These are phyloP conservation scores for Ammopiptanthus mongolicus DNA, from an alignment of 306 rosid genomes.

Conservation along the genomic window DNA sequence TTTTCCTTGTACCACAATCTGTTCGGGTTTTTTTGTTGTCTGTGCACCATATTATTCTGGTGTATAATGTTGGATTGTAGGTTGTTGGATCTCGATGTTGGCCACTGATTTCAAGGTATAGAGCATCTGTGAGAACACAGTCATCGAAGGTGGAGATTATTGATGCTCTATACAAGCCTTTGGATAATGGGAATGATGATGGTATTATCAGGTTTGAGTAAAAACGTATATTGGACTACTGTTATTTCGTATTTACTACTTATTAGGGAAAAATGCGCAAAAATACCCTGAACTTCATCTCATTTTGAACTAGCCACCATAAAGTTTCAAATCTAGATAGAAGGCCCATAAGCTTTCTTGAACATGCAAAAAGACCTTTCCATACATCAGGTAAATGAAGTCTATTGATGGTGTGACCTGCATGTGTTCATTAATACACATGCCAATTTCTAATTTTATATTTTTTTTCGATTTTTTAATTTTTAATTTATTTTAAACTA, in stretches of 20 bases:
- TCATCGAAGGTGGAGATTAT: conserved; percentile 81
- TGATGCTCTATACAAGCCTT: conserved; percentile 83
- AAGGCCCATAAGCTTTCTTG: neutral
- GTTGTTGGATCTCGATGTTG: conserved; percentile 86
- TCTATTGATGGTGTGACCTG: neutral
- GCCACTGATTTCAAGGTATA: conserved; percentile 89
- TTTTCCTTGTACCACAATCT: conserved; percentile 12
- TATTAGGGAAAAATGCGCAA: neutral
- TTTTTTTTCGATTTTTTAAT: too few relatives aligned
- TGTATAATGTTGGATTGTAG: conserved; percentile 39
- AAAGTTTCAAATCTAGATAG: neutral
- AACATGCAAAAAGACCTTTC: neutral
- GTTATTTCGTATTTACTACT: neutral
- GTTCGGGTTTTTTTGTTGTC: conserved; percentile 6
- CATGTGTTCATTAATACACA: too few relatives aligned
- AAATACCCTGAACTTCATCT: neutral
- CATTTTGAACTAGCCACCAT: neutral
- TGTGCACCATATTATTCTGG: conserved; percentile 7
- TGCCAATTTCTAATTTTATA: neutral
- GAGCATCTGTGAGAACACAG: conserved; percentile 80
- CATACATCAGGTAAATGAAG: neutral
- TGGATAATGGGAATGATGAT: conserved; percentile 62
- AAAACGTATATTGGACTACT: conserved; percentile 6
- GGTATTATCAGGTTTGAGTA: conserved; percentile 77
- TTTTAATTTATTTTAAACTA: too few relatives aligned